Evolutionary conservation across 2,329 filamentous ascomycete species (phyloP).

Genomic region (Sporothrix pallida): DNA sequence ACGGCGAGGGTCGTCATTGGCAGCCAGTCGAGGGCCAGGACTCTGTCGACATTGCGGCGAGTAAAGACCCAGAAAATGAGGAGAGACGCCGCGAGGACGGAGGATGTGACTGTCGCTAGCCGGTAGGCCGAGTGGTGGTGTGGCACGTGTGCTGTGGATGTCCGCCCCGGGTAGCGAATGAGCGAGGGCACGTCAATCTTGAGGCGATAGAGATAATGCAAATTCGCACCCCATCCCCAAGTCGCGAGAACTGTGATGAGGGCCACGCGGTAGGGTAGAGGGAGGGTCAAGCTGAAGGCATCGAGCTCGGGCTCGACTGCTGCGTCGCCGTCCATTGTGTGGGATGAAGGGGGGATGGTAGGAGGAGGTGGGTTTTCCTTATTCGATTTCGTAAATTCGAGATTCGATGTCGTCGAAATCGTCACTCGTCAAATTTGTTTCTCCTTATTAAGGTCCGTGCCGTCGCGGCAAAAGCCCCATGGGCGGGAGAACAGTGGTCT

Average conservation of each 20-base stretch:
- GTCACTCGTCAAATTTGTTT: too few species aligned
- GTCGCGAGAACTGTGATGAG: conserved; percentile 83
- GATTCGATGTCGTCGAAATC: background rate
- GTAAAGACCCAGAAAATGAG: conserved; percentile 84
- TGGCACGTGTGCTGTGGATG: conserved; percentile 69
- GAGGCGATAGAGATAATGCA: conserved; percentile 79
- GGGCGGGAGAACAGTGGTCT: background rate
- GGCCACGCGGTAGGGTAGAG: conserved; percentile 86
- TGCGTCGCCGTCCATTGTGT: conserved; percentile 73
- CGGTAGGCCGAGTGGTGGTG: conserved; percentile 87
- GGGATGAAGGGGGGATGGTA: background rate
- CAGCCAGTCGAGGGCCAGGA: conserved; percentile 81
- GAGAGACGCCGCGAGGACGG: conserved; percentile 73
- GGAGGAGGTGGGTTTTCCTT: background rate
- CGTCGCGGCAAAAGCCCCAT: conserved; percentile 32
- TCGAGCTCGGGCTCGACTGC: conserved; percentile 75
- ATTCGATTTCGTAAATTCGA: background rate
- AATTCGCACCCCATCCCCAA: conserved; percentile 93
- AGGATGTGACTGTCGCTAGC: conserved; percentile 76
- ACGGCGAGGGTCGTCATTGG: conserved; percentile 82
- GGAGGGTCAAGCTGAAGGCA: conserved; percentile 83
- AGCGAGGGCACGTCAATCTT: conserved; percentile 88
- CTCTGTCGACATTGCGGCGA: conserved; percentile 68
- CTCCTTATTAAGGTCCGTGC: conserved; percentile 30
- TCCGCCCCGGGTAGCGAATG: conserved; percentile 81